Percentiles rank a stretch among this genome's conserved stretches.
Evolutionary conservation across 495 filamentous ascomycete genomes (phyloP).

Genomic region (Clavariopsis aquatica): DNA sequence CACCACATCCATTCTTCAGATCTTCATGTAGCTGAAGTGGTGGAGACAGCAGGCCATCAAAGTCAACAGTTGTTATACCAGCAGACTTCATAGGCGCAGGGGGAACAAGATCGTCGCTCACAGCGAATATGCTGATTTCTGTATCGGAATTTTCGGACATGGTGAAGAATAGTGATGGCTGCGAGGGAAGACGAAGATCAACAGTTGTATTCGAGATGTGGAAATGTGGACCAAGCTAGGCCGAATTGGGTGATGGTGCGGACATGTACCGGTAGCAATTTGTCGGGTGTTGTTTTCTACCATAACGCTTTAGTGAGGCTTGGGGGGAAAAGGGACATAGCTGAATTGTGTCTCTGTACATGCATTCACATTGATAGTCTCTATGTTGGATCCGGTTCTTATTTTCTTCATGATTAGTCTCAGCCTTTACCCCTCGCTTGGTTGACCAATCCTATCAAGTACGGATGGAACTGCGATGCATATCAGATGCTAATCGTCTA

Average conservation of each 20-base stretch:
- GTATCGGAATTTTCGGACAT: slow-evolving; percentile 17
- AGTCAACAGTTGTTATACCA: slow-evolving; percentile 62
- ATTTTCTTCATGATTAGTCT: neutral
- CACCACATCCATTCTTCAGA: slow-evolving; percentile 82
- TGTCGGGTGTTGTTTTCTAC: no score
- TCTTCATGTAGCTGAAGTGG: slow-evolving; percentile 82
- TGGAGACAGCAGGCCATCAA: slow-evolving; percentile 68
- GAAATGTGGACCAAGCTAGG: no score
- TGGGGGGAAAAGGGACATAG: no score
- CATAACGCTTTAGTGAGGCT: no score
- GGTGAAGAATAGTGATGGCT: neutral
- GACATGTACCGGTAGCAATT: no score
- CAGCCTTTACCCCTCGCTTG: neutral
- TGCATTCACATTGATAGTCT: neutral
- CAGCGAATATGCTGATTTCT: slow-evolving; percentile 30
- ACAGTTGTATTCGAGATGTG: no score
- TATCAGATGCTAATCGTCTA: slow-evolving; percentile 12
- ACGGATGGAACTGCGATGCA: slow-evolving; percentile 1
- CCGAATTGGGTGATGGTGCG: no score
- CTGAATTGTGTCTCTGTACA: neutral
- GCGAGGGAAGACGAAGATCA: neutral
- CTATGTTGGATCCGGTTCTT: neutral
- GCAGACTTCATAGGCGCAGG: slow-evolving; percentile 65
- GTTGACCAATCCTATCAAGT: neutral
- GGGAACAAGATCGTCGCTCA: slow-evolving; percentile 70